Base-by-base conservation (phyloP, 2,329 filamentous ascomycete species). In the Nectriaceae sp. region DNA sequence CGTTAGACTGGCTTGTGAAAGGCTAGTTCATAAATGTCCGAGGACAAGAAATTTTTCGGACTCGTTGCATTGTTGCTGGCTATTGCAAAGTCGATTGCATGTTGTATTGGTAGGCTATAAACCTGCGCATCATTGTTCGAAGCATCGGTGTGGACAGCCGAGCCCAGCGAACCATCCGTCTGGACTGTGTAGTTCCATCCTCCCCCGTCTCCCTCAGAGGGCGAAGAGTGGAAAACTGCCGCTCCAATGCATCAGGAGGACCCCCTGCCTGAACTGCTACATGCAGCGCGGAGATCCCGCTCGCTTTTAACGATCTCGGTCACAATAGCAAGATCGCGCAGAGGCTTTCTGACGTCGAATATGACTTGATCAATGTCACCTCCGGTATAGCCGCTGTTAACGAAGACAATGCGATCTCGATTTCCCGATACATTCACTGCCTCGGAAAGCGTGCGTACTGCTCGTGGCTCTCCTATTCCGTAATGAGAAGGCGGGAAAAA, bases 141-240 rank as follows among this genome's bases (percentile, higher is more conserved):
- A 11, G 73, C 71, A 21, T 82, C 72, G 16, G 84, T 79, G 57
- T 84, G 77, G 47, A 92, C 81, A n/a, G 43, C 47, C 3, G 66
- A 69, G 6, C 80, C 79, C 46, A 93, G 73, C 1, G 81, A 75
- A 15, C 84, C 84, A 63, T 94, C 89, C 3, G 82, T 82, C 47
- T 87, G 75, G 11, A 94, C 71, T 0, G 88, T 89, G 62, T 94
- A 94, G 67, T 90, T 91, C 89, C 89, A 94, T 8, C 42, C 35
- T 3, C 40, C 42, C 31, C 35, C 26, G 22, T 46, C 37, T 22
- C 44, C 44, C 1, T 46, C 44, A 0, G 11, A 22, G 11, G 44
- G 44, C 0, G 44, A 46, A 35, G 44, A 46, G 21, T 46, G 44
- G 11, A 46, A 46, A 10, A 42, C 44, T 3, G 5, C 44, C 5